Evolutionary conservation across 164 flowering plant species (phyloP).

Genomic region (Umbilicus rupestris): DNA sequence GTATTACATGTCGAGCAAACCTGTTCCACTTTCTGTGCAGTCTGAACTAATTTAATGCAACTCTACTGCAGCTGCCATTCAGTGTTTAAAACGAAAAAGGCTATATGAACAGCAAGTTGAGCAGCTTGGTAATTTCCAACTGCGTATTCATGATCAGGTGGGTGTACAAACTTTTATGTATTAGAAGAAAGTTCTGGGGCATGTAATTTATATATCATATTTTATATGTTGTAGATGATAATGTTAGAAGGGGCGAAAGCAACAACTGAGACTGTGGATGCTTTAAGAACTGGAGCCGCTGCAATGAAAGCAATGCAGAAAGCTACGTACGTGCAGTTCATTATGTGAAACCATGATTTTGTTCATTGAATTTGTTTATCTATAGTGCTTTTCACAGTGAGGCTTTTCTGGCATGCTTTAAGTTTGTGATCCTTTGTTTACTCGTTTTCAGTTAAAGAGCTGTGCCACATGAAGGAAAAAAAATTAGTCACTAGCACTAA

Average conservation of each 20-base stretch:
- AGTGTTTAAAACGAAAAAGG: conserved; percentile 68
- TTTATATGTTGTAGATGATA: conserved; percentile 45
- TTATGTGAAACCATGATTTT: neutral
- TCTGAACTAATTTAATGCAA: neutral
- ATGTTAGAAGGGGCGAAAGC: conserved; percentile 85
- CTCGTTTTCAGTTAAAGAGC: neutral
- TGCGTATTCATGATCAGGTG: conserved; percentile 69
- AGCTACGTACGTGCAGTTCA: conserved; percentile 46
- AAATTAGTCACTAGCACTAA: neutral
- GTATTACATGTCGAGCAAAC: neutral
- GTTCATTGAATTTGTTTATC: neutral
- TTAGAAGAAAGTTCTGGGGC: neutral
- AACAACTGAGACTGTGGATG: conserved; percentile 72
- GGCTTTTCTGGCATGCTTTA: neutral
- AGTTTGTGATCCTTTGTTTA: neutral
- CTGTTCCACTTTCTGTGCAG: neutral
- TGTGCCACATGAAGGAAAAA: neutral
- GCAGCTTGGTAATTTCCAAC: conserved; percentile 60
- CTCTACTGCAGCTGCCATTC: conserved; percentile 51
- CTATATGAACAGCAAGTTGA: conserved; percentile 60
- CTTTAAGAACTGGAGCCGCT: conserved; percentile 60
- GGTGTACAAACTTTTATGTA: neutral
- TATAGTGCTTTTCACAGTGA: neutral
- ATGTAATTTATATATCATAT: conserved; percentile 5
- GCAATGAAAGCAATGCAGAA: conserved; percentile 77